Percentiles rank a stretch among this genome's conserved stretches.
These are phyloP conservation scores for Cadophora malorum DNA, from an alignment of 2,329 filamentous ascomycete genomes.

Conservation along the genomic window DNA sequence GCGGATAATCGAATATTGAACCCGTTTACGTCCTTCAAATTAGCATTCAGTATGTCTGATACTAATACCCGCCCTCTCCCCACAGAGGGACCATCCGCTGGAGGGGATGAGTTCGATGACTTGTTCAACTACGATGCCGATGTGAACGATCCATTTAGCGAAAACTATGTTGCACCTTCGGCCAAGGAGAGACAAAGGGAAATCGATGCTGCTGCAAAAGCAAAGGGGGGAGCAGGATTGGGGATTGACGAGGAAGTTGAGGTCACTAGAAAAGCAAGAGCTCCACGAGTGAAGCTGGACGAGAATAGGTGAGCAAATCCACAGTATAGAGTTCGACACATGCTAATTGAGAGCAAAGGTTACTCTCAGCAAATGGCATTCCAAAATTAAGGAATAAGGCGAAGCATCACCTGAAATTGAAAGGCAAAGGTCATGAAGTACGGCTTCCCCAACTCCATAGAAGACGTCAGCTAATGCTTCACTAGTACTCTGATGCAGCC, in stretches of 20 bases:
- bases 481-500: slow-evolving; percentile 81
- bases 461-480: slow-evolving; percentile 20
- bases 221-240: slow-evolving; percentile 61
- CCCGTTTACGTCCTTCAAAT: background rate
- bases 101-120: slow-evolving; percentile 60
- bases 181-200: slow-evolving; percentile 49
- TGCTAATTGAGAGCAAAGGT: slow-evolving; percentile 53
- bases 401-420: slow-evolving; percentile 74
- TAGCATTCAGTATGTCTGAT: slow-evolving; percentile 29
- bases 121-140: slow-evolving; percentile 80
- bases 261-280: slow-evolving; percentile 72
- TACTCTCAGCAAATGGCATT: slow-evolving; percentile 85
- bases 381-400: slow-evolving; percentile 78
- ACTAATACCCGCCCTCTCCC: slow-evolving; percentile 34
- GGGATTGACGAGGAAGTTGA: slow-evolving; percentile 89
- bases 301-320: slow-evolving; percentile 65
- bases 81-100: slow-evolving; percentile 39
- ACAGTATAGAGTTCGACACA: slow-evolving; percentile 16
- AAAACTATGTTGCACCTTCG: slow-evolving; percentile 35
- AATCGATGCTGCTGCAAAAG: slow-evolving; percentile 46
- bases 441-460: background rate
- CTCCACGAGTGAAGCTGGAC: slow-evolving; percentile 85
- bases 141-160: slow-evolving; percentile 41
- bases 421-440: slow-evolving; percentile 94
- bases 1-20: slow-evolving; percentile 7